These are phyloP conservation scores for Fusarium sp. DNA, from an alignment of 2,329 filamentous ascomycete genomes.

Conservation along the genomic window DNA sequence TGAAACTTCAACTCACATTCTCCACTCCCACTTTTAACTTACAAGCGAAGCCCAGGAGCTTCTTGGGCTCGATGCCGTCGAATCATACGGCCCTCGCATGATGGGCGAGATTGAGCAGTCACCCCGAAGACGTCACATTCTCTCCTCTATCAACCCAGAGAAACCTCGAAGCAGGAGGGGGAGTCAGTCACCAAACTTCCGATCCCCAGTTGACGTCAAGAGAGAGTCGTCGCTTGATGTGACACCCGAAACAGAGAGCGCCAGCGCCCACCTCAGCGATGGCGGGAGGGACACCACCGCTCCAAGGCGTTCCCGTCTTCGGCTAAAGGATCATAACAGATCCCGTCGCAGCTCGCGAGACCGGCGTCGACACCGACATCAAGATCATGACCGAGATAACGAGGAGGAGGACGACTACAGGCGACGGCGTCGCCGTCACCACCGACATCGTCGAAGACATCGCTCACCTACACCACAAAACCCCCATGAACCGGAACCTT, in stretches of 20 bases:
- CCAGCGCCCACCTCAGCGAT: conserved; percentile 22
- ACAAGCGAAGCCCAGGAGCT: neutral
- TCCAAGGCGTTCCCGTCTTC: conserved; percentile 50
- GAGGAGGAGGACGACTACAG: conserved; percentile 44
- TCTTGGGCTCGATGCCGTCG: conserved; percentile 21
- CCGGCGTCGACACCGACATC: conserved; percentile 19
- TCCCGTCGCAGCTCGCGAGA: conserved; percentile 45
- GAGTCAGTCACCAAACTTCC: conserved; percentile 23
- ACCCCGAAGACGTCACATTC: conserved; percentile 60
- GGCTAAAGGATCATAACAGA: conserved; percentile 50
- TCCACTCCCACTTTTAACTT: neutral
- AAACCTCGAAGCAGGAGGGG: conserved; percentile 12
- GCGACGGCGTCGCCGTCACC: conserved; percentile 47
- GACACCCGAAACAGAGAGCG: conserved; percentile 17
- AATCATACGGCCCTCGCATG: conserved; percentile 42
- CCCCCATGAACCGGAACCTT: conserved; percentile 58
- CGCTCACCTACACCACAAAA: conserved; percentile 62
- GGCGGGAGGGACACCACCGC: conserved; percentile 39
- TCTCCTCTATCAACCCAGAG: conserved; percentile 60
- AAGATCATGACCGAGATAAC: conserved; percentile 15
- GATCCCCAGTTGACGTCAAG: conserved; percentile 12
- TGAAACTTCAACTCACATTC: conserved; percentile 17
- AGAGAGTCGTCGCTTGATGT: conserved; percentile 11
- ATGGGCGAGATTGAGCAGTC: conserved; percentile 53
- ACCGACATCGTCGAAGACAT: conserved; percentile 50